Evolutionary conservation across 768 basidiomycete species (phyloP).

Genomic region (Leccinum subgranulosum): DNA sequence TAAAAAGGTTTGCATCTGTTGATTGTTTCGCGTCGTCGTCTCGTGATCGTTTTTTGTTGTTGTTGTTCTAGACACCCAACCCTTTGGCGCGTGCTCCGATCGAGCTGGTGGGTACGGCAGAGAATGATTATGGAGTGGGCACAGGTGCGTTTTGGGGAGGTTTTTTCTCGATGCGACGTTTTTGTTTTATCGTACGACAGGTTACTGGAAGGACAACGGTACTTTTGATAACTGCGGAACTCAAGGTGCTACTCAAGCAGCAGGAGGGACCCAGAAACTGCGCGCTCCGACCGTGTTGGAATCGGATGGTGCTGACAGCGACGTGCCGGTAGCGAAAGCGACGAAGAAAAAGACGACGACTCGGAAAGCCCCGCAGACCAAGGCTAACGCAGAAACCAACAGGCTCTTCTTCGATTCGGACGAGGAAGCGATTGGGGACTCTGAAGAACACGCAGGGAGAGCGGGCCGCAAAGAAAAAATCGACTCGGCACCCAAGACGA

Average conservation of each 20-base stretch:
- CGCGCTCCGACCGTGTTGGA: conserved; percentile 36
- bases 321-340: conserved; percentile 14
- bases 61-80: conserved; percentile 25
- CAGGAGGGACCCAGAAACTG: conserved; percentile 17
- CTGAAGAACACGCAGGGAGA: background rate
- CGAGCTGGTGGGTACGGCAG: conserved; percentile 49
- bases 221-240: conserved; percentile 18
- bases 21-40: conserved; percentile 4
- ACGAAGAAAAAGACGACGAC: conserved; percentile 15
- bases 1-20: conserved; percentile 49
- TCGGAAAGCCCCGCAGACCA: conserved; percentile 27
- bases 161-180: background rate
- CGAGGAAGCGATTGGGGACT: conserved; percentile 32
- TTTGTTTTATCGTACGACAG: conserved; percentile 30
- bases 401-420: conserved; percentile 54
- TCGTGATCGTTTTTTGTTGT: background rate
- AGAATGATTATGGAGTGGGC: conserved; percentile 55
- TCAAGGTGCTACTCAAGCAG: conserved; percentile 17
- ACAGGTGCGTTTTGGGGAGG: conserved; percentile 33
- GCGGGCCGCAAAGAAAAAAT: conserved; percentile 3
- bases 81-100: conserved; percentile 35
- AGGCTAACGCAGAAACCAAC: conserved; percentile 24
- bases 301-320: conserved; percentile 36
- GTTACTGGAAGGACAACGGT: conserved; percentile 51
- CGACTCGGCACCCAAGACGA: conserved; percentile 4